Evolutionary conservation across 176 grass and related monocot species (phyloP).

Genomic region (Raddia guianensis): DNA sequence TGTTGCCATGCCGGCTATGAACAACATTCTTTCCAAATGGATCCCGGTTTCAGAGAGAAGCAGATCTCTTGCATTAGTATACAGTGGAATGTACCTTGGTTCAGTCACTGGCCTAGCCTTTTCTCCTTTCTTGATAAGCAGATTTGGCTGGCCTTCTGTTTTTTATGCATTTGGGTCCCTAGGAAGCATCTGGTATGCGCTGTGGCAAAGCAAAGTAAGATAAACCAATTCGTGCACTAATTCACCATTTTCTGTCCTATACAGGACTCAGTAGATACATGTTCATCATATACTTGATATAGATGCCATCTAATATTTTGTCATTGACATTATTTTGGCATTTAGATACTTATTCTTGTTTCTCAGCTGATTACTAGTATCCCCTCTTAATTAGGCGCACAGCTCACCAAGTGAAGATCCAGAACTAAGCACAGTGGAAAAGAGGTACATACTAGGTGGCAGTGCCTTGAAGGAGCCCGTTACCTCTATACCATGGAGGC

Average conservation of each 20-base stretch:
- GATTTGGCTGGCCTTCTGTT: constrained; percentile 95
- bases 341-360: constrained; percentile 19
- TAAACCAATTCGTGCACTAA: not conserved
- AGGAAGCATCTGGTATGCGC: constrained; percentile 82
- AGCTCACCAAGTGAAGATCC: constrained; percentile 88
- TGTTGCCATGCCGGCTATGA: constrained; percentile 98
- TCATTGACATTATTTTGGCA: constrained; percentile 10
- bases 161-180: constrained; percentile 94
- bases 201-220: constrained; percentile 84
- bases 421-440: constrained; percentile 64
- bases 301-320: not conserved
- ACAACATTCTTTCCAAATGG: constrained; percentile 97
- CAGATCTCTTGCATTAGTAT: constrained; percentile 89
- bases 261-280: not conserved
- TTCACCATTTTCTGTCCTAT: constrained; percentile 16
- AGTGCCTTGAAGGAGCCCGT: constrained; percentile 71
- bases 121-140: constrained; percentile 88
- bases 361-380: constrained; percentile 16
- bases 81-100: constrained; percentile 99
- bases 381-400: constrained; percentile 62
- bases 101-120: constrained; percentile 90
- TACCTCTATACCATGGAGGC: constrained; percentile 84
- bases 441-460: constrained; percentile 70
- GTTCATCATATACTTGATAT: constrained; percentile 14
- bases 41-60: constrained; percentile 96